These are phyloP conservation scores for Naegleria fowleri DNA, from an alignment of 208 protist genomes.

Conservation along the genomic window DNA sequence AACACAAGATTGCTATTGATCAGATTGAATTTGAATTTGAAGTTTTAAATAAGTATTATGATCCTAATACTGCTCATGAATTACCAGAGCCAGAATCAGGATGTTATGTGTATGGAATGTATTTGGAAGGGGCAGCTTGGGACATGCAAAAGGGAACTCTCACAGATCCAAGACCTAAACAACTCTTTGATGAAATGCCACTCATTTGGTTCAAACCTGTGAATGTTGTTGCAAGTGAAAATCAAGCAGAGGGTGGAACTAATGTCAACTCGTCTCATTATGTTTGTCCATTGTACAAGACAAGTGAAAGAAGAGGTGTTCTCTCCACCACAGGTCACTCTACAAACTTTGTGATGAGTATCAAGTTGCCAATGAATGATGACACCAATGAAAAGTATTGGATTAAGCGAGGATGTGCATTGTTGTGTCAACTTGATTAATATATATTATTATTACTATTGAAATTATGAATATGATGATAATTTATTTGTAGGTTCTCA, in stretches of 20 bases:
- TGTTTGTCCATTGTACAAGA: conserved; percentile 94
- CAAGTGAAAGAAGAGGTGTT: conserved; percentile 80
- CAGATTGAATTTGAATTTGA: conserved; percentile 85
- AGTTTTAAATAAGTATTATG: conserved; percentile 41
- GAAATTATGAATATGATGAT: no score
- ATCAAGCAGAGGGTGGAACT: conserved; percentile 40
- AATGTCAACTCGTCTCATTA: conserved; percentile 56
- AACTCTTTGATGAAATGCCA: conserved; percentile 83
- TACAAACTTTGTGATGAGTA: conserved; percentile 93
- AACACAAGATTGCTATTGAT: conserved; percentile 86
- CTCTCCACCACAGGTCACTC: conserved; percentile 96
- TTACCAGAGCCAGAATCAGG: conserved; percentile 43
- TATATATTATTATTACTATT: not conserved
- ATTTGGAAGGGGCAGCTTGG: conserved; percentile 90
- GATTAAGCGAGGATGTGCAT: conserved; percentile 80
- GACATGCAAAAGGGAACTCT: conserved; percentile 63
- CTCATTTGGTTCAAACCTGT: conserved; percentile 81
- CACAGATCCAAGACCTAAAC: conserved; percentile 85
- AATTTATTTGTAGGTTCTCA: no score
- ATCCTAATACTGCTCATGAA: not conserved
- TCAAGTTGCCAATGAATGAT: conserved; percentile 78
- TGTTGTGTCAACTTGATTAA: conserved; percentile 45
- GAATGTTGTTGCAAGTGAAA: conserved; percentile 23
- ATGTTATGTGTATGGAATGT: conserved; percentile 83
- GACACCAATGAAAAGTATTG: conserved; percentile 72